Conservation (phyloP, 305 asterid genomes). For the Coffea humblotiana region DNA sequence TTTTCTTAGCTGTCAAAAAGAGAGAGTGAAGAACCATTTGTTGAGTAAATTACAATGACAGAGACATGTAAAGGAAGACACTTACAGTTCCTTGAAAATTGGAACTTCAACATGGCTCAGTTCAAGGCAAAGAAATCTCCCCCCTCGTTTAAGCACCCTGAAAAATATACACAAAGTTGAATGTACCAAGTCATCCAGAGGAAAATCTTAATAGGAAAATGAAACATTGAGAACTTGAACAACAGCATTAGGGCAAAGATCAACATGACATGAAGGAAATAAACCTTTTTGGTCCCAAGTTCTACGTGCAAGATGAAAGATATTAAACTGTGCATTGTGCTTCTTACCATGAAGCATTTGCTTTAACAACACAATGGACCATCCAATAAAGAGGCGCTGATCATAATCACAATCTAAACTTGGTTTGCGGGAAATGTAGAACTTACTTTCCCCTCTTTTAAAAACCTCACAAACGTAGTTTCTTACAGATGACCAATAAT, state of each 20-base stretch:
- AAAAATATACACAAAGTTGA: conserved; percentile 20
- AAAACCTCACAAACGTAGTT: not conserved
- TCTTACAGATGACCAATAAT: not conserved
- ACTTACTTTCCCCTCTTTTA: not conserved
- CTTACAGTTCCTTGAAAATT: conserved; percentile 65
- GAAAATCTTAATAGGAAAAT: not conserved
- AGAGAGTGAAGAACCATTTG: not conserved
- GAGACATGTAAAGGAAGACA: not conserved
- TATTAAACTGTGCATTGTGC: not conserved
- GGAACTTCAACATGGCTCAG: conserved; percentile 75
- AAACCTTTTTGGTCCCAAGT: conserved; percentile 3
- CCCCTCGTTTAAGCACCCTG: conserved; percentile 81
- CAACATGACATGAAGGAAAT: not conserved
- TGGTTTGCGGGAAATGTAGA: not conserved
- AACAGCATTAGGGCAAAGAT: not conserved
- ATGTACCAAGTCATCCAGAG: not conserved
- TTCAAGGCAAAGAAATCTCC: conserved; percentile 85
- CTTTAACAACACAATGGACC: not conserved
- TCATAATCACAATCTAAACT: not conserved
- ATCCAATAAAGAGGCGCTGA: not conserved
- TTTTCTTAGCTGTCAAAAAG: not conserved
- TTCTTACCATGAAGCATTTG: not conserved
- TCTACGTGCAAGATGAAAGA: not conserved
- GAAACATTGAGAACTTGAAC: not conserved
- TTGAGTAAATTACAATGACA: not conserved